Conservation (phyloP, 495 filamentous ascomycete genomes). For the Penicillium odoratum region DNA sequence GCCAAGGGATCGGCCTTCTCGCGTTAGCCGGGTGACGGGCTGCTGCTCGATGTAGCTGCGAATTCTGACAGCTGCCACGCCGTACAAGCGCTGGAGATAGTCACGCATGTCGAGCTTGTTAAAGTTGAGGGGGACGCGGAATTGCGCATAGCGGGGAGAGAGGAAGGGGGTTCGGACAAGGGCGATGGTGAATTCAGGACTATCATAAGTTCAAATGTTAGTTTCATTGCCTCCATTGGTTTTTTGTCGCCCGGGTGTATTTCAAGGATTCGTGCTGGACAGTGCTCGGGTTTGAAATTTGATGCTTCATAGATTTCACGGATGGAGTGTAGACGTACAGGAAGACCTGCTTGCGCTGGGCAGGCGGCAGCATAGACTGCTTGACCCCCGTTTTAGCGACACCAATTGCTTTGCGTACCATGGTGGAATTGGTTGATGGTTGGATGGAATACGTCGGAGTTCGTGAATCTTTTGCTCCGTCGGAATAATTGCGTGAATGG, state of each 20-base stretch:
- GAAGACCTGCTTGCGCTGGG: slow-evolving; percentile 60
- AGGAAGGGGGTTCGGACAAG: slow-evolving; percentile 71
- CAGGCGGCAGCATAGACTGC: slow-evolving; percentile 12
- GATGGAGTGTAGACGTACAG: slow-evolving; percentile 52
- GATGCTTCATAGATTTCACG: not conserved
- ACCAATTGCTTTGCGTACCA: slow-evolving; percentile 37
- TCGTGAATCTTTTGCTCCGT: slow-evolving; percentile 33
- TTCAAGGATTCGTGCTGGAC: not conserved
- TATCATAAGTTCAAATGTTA: slow-evolving; percentile 32
- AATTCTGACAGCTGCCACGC: slow-evolving; percentile 63
- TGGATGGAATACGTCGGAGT: slow-evolving; percentile 5
- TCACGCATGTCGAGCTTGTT: slow-evolving; percentile 91
- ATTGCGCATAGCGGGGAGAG: slow-evolving; percentile 75
- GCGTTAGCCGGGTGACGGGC: slow-evolving; percentile 47
- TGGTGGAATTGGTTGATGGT: slow-evolving; percentile 24
- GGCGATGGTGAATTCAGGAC: slow-evolving; percentile 75
- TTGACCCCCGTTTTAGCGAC: slow-evolving; percentile 24
- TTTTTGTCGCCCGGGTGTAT: not conserved
- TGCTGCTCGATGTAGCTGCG: slow-evolving; percentile 77
- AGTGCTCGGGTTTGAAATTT: slow-evolving; percentile 13
- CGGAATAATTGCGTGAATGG: slow-evolving; percentile 38
- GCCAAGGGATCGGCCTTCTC: slow-evolving; percentile 42
- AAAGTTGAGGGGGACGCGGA: slow-evolving; percentile 82
- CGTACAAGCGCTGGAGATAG: slow-evolving; percentile 79
- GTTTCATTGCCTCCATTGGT: not conserved